These are phyloP conservation scores for Lepidium campestre DNA, from an alignment of 441 rosid species.

Conservation along the genomic window DNA sequence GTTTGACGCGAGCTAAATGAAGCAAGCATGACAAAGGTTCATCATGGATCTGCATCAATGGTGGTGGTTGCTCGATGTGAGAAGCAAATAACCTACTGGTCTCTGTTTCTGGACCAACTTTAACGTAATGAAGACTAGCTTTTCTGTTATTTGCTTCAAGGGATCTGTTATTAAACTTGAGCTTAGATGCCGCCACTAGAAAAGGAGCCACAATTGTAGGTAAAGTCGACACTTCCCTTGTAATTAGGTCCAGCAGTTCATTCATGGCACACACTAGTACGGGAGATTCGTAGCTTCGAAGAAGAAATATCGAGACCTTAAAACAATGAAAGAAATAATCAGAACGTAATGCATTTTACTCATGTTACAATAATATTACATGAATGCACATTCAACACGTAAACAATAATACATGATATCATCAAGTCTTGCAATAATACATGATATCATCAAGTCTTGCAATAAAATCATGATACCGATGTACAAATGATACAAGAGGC, in stretches of 20 bases:
- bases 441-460: neutral
- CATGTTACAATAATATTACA: neutral
- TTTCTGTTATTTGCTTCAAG: slow-evolving; percentile 29
- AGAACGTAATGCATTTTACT: neutral
- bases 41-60: slow-evolving; percentile 43
- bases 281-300: slow-evolving; percentile 56
- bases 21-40: slow-evolving; percentile 81
- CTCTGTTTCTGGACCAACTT: slow-evolving; percentile 61
- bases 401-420: neutral
- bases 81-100: slow-evolving; percentile 33
- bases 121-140: slow-evolving; percentile 41
- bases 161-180: slow-evolving; percentile 47
- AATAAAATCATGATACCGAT: neutral
- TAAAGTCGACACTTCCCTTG: slow-evolving; percentile 20
- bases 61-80: slow-evolving; percentile 49
- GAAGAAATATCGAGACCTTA: slow-evolving; percentile 55
- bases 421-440: neutral
- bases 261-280: slow-evolving; percentile 48
- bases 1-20: slow-evolving; percentile 54
- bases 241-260: slow-evolving; percentile 45
- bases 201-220: slow-evolving; percentile 54
- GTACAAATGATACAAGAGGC: neutral
- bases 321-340: neutral
- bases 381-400: neutral
- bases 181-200: slow-evolving; percentile 48